Evolutionary conservation across 148 eudicot species (phyloP).

Genomic region (Talinum fruticosum): DNA sequence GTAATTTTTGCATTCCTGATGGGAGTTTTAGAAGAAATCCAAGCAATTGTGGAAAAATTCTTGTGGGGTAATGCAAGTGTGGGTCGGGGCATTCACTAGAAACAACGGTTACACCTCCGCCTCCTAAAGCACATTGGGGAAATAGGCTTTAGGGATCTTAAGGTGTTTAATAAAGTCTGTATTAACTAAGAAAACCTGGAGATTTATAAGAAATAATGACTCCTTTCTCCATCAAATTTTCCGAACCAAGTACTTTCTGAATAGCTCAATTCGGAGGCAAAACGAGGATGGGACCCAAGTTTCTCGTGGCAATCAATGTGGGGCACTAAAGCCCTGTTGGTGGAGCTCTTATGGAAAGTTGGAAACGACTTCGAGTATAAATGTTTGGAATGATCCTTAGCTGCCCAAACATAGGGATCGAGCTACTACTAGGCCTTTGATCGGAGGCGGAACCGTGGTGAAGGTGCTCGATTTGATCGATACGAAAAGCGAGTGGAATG

Average conservation of each 20-base stretch:
- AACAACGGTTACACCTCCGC: not conserved
- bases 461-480: no score
- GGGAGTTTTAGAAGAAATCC: not conserved
- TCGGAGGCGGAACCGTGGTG: no score
- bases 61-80: not conserved
- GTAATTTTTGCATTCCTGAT: not conserved
- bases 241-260: not conserved
- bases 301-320: no score
- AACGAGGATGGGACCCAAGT: no score
- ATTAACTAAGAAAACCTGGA: not conserved
- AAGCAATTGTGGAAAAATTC: not conserved
- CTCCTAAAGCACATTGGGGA: not conserved
- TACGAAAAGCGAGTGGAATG: no score
- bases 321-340: no score
- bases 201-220: not conserved
- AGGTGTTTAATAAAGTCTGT: not conserved
- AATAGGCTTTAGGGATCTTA: not conserved
- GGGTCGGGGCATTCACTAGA: not conserved
- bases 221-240: not conserved
- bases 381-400: no score
- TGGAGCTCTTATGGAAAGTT: no score
- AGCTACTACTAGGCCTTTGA: no score
- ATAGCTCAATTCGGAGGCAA: no score
- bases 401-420: no score
- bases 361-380: no score